phyloP scores from a whole-genome alignment of 2,329 filamentous ascomycete species.

The Fusarium sororula region DNA sequence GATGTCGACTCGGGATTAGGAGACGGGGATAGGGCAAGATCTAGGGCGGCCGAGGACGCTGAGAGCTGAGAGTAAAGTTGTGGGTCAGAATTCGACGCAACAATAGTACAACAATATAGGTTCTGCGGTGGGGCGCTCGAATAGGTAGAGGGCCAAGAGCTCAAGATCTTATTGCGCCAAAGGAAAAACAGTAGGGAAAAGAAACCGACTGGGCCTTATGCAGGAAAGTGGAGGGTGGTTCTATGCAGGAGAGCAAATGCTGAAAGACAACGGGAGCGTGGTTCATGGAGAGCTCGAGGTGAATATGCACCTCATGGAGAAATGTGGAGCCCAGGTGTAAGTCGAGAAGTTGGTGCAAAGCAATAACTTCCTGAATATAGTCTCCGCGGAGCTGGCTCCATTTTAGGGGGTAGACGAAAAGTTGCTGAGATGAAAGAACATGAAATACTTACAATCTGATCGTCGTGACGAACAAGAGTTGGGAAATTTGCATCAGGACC shows the following conservation, averaged over 20 bases:
- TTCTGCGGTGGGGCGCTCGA: not conserved
- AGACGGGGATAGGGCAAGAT: constrained; percentile 77
- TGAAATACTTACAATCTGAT: constrained; percentile 60
- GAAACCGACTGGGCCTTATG: not conserved
- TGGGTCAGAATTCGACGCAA: constrained; percentile 47
- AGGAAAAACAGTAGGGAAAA: not conserved
- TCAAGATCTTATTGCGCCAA: constrained; percentile 8
- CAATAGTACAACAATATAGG: constrained; percentile 20
- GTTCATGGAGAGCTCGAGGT: constrained; percentile 16
- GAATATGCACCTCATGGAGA: constrained; percentile 26
- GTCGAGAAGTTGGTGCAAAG: constrained; percentile 7
- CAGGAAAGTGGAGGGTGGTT: not conserved
- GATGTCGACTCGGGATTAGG: constrained; percentile 65
- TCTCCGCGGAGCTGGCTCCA: not conserved
- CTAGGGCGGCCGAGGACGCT: constrained; percentile 81
- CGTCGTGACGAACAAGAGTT: constrained; percentile 76
- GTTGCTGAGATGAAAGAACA: constrained; percentile 5
- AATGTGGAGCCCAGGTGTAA: constrained; percentile 35
- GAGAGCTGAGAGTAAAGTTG: constrained; percentile 68
- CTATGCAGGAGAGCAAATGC: constrained; percentile 17
- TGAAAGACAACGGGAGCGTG: constrained; percentile 9
- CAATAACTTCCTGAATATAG: constrained; percentile 16
- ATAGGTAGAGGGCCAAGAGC: constrained; percentile 7
- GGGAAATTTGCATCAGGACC: constrained; percentile 87
- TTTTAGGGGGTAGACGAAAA: not conserved